These are phyloP conservation scores for Fraxinus floribunda DNA, from an alignment of 305 asterid species.

Conservation along the genomic window DNA sequence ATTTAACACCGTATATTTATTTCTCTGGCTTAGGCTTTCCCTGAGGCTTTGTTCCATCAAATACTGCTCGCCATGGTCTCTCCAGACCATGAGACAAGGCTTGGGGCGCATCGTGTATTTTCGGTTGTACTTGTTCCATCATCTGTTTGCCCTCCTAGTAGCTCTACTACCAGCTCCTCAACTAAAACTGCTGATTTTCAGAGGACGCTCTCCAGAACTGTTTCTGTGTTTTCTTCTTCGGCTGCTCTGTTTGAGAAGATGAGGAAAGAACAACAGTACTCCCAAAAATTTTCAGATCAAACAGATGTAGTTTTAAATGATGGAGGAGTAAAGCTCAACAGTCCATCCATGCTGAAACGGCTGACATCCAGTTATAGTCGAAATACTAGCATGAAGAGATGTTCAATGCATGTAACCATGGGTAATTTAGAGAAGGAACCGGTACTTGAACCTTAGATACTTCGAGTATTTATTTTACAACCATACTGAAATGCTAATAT, in stretches of 20 bases:
- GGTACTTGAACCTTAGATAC: constrained; percentile 37
- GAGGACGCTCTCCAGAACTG: constrained; percentile 71
- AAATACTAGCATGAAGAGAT: constrained; percentile 40
- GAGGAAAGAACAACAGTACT: constrained; percentile 37
- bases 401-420: constrained; percentile 41
- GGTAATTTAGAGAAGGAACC: constrained; percentile 49
- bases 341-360: constrained; percentile 55
- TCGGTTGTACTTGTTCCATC: constrained; percentile 84
- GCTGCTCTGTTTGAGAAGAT: constrained; percentile 66
- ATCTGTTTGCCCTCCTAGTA: constrained; percentile 54
- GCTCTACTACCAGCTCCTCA: constrained; percentile 29
- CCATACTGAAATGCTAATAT: constrained; percentile 5
- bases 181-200: constrained; percentile 39
- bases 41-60: constrained; percentile 82
- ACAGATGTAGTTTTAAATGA: constrained; percentile 33
- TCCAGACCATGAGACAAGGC: constrained; percentile 72
- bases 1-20: constrained; percentile 5
- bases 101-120: constrained; percentile 78
- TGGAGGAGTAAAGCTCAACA: constrained; percentile 35
- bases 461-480: constrained; percentile 17
- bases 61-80: constrained; percentile 70
- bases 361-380: constrained; percentile 59
- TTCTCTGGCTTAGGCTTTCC: constrained; percentile 58
- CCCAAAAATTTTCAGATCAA: constrained; percentile 40
- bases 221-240: constrained; percentile 76